Percentiles rank a stretch among this genome's conserved stretches.
Conservation (phyloP, 1,284 basidiomycete species). For the Microbotryum scabiosae region DNA sequence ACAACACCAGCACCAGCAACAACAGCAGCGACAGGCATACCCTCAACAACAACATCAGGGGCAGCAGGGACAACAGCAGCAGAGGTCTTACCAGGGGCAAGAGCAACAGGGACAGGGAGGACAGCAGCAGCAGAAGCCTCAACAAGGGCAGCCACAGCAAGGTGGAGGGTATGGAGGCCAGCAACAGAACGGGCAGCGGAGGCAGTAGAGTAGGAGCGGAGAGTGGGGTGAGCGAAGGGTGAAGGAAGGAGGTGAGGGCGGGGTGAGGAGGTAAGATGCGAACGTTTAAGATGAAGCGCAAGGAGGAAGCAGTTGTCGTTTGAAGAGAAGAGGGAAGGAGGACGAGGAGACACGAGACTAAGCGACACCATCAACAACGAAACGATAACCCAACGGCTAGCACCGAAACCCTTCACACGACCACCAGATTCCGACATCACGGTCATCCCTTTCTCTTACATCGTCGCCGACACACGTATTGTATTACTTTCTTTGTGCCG, state of each 20-base stretch:
- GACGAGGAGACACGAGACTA: not conserved
- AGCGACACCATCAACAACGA: too few species aligned
- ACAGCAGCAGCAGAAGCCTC: slow-evolving; percentile 1
- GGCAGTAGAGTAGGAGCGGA: not conserved
- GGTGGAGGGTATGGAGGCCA: not conserved
- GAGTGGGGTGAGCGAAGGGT: not conserved
- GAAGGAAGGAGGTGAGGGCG: not conserved
- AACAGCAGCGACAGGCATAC: slow-evolving; percentile 6
- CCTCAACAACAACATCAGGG: slow-evolving; percentile 3
- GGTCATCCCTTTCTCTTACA: too few species aligned
- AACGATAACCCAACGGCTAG: too few species aligned
- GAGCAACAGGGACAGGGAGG: not conserved
- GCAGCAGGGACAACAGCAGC: not conserved
- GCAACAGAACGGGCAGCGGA: slow-evolving; percentile 2
- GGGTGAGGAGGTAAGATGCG: not conserved
- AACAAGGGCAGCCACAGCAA: not conserved
- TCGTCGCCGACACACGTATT: too few species aligned
- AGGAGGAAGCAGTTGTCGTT: not conserved
- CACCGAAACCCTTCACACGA: too few species aligned
- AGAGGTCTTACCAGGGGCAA: not conserved
- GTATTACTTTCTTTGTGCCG: too few species aligned
- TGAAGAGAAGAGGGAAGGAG: not conserved
- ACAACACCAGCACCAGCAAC: not conserved
- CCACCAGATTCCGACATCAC: too few species aligned
- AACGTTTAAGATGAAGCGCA: not conserved